phyloP scores from a whole-genome alignment of 352 stramenopile species.

The Pythium rhizo-oryzae region DNA sequence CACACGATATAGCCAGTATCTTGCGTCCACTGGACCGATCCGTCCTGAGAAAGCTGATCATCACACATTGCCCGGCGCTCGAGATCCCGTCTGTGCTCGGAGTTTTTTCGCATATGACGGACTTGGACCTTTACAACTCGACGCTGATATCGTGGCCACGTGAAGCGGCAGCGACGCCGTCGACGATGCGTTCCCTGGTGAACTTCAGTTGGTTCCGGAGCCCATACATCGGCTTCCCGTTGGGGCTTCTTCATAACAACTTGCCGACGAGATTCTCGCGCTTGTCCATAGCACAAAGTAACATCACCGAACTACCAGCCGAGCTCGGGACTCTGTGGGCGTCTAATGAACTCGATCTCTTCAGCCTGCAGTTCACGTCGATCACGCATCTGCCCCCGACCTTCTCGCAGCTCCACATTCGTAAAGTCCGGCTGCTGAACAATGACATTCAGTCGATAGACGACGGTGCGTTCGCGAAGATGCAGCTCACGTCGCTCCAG shows the following conservation, averaged over 20 bases:
- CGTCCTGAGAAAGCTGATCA: slow-evolving; percentile 20
- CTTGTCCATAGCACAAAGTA: slow-evolving; percentile 17
- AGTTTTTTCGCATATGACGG: slow-evolving; percentile 8
- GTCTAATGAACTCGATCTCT: slow-evolving; percentile 6
- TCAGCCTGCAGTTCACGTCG: slow-evolving; percentile 23
- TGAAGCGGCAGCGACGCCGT: slow-evolving; percentile 15
- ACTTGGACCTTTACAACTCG: slow-evolving; percentile 26
- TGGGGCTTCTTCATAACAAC: slow-evolving; percentile 9
- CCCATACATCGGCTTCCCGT: slow-evolving; percentile 8
- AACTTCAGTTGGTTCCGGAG: slow-evolving; percentile 20
- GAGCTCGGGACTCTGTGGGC: slow-evolving; percentile 18
- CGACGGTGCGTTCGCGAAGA: slow-evolving; percentile 8
- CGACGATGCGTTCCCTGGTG: slow-evolving; percentile 6
- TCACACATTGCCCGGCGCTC: slow-evolving; percentile 24
- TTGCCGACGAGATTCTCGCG: slow-evolving; percentile 12
- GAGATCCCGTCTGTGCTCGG: slow-evolving; percentile 17
- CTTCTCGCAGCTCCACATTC: slow-evolving; percentile 3
- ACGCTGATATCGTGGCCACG: slow-evolving; percentile 16
- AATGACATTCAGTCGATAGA: slow-evolving; percentile 8
- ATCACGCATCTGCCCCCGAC: slow-evolving; percentile 5
- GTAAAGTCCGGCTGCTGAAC: slow-evolving; percentile 21
- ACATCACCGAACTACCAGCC: slow-evolving; percentile 19
- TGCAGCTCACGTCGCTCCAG: background rate
- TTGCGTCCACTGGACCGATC: slow-evolving; percentile 11
- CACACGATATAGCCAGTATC: slow-evolving; percentile 1